Evolutionary conservation across 2,329 filamentous ascomycete genomes (phyloP).

Genomic region (Elsinoe fawcettii): DNA sequence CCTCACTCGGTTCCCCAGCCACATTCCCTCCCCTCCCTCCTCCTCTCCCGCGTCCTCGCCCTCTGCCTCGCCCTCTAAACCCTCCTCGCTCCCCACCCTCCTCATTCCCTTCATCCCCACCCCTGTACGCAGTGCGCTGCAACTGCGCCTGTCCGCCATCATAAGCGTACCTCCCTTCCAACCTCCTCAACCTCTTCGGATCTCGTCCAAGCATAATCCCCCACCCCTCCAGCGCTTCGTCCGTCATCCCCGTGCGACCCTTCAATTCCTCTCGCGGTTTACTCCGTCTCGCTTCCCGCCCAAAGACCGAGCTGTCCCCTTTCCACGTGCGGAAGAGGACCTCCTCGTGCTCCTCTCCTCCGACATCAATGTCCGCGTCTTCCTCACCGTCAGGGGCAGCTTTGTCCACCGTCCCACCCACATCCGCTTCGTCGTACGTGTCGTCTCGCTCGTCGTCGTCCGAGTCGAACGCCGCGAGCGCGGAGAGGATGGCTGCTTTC

Average conservation of each 20-base stretch:
- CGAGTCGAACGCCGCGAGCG: conserved; percentile 79
- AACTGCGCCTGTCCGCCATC: conserved; percentile 59
- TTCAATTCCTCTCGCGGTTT: conserved; percentile 57
- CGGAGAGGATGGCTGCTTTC: conserved; percentile 82
- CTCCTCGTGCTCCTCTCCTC: conserved; percentile 54
- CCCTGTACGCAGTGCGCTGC: conserved; percentile 57
- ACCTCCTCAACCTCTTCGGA: conserved; percentile 55
- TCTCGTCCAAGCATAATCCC: conserved; percentile 74
- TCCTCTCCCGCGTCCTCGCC: conserved; percentile 36
- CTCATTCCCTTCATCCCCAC: conserved; percentile 49
- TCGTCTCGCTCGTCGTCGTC: conserved; percentile 97
- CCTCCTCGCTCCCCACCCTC: conserved; percentile 41
- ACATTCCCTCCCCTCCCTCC: conserved; percentile 46
- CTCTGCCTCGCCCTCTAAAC: conserved; percentile 41
- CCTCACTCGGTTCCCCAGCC: conserved; percentile 58
- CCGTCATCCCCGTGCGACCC: conserved; percentile 76
- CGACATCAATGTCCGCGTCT: conserved; percentile 44
- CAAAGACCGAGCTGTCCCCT: conserved; percentile 57
- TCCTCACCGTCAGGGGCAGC: conserved; percentile 44
- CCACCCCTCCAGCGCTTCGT: conserved; percentile 93
- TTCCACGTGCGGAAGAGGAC: conserved; percentile 66
- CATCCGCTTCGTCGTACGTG: conserved; percentile 87
- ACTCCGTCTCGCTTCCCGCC: conserved; percentile 59
- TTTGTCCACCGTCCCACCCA: conserved; percentile 77
- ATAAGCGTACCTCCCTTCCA: conserved; percentile 66